Conservation (phyloP, 179 eudicot genomes). For the Beta lomatogona region DNA sequence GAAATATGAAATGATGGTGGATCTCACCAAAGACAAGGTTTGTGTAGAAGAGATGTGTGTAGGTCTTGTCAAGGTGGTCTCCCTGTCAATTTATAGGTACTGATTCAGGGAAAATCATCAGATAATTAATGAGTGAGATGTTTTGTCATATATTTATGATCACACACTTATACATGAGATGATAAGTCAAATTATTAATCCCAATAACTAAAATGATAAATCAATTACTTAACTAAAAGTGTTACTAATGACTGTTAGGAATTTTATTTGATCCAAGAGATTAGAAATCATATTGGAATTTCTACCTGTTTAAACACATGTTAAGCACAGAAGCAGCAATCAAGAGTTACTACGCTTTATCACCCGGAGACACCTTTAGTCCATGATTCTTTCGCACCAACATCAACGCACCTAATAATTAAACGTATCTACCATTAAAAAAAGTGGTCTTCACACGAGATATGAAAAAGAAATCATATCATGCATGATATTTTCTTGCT, state of each 20-base stretch:
- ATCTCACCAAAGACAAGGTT: slow-evolving; percentile 15
- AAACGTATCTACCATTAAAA: not conserved
- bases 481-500: not conserved
- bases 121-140: not conserved
- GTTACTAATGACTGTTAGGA: not conserved
- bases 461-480: not conserved
- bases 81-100: not conserved
- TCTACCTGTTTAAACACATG: not conserved
- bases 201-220: too few relatives aligned
- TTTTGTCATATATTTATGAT: not conserved
- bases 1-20: not conserved
- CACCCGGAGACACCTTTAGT: not conserved
- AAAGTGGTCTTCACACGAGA: not conserved
- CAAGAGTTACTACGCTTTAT: not conserved
- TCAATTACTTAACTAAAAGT: too few relatives aligned
- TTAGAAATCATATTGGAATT: not conserved
- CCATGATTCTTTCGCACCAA: slow-evolving; percentile 17
- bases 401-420: slow-evolving; percentile 3
- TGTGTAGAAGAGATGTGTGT: slow-evolving; percentile 1
- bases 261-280: not conserved
- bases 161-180: not conserved
- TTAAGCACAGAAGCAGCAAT: slow-evolving; percentile 3
- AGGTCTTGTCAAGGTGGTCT: slow-evolving; percentile 14
- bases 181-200: not conserved
- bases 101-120: not conserved